Percentiles rank a stretch among this genome's conserved stretches.
Evolutionary conservation across 2,329 filamentous ascomycete species (phyloP).

Genomic region (Penicillium sclerotigenum): DNA sequence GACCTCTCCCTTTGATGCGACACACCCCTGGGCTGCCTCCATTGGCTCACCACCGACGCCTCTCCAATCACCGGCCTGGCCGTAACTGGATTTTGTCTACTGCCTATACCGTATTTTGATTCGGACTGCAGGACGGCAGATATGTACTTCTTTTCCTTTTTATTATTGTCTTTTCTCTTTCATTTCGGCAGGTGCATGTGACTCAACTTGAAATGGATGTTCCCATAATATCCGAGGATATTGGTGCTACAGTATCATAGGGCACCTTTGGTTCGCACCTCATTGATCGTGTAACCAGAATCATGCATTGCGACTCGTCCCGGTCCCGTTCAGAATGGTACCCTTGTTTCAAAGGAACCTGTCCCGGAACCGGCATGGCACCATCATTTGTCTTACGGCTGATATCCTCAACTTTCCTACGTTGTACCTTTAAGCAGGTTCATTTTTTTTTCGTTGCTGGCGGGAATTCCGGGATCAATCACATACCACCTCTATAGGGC

Average conservation of each 20-base stretch:
- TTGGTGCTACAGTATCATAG: constrained; percentile 14
- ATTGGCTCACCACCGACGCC: not conserved
- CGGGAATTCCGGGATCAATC: not conserved
- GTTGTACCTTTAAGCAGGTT: not conserved
- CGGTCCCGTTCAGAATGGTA: constrained; percentile 14
- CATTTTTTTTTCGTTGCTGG: not conserved
- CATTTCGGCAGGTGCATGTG: not conserved
- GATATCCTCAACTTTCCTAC: not conserved
- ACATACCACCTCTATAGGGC: not conserved
- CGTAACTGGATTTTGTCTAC: not conserved
- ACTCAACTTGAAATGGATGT: not conserved
- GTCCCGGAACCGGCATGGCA: not conserved
- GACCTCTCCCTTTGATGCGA: constrained; percentile 15
- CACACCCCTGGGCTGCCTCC: constrained; percentile 6
- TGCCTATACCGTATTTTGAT: not conserved
- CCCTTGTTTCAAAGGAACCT: constrained; percentile 3
- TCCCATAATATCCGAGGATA: constrained; percentile 2
- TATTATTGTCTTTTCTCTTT: not conserved
- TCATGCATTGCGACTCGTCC: constrained; percentile 1
- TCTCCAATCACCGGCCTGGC: not conserved
- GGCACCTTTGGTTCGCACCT: constrained; percentile 7
- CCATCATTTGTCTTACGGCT: not conserved
- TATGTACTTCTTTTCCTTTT: not conserved
- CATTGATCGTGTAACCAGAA: constrained; percentile 13
- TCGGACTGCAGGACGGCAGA: constrained; percentile 4